Conservation (phyloP, 164 flowering plant genomes). For the Brasenia schreberi region DNA sequence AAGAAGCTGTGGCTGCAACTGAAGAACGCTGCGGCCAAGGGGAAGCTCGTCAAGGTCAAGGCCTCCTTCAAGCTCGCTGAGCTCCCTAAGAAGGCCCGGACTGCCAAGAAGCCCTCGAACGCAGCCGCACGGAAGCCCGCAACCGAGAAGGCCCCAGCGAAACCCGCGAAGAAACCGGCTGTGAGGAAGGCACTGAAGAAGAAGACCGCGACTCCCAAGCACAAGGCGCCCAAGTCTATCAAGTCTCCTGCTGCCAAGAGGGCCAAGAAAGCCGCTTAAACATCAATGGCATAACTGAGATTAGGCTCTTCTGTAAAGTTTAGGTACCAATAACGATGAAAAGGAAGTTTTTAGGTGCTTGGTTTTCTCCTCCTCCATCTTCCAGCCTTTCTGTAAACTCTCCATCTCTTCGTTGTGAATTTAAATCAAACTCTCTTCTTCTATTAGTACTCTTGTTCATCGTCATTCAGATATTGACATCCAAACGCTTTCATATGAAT, state of each 20-base stretch:
- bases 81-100: neutral
- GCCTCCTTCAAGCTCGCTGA: conserved; percentile 27
- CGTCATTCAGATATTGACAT: too few species aligned
- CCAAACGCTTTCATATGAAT: too few species aligned
- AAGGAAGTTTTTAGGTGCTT: neutral
- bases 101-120: neutral
- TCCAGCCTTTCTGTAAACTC: neutral
- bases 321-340: too few species aligned
- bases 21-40: conserved; percentile 25
- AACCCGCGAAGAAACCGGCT: neutral
- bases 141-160: neutral
- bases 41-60: conserved; percentile 29
- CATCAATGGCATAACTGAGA: neutral
- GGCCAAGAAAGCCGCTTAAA: neutral
- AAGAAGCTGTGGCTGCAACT: conserved; percentile 26
- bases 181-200: neutral
- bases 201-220: neutral
- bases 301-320: too few species aligned
- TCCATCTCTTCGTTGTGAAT: neutral
- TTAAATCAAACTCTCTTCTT: too few species aligned
- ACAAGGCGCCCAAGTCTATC: neutral
- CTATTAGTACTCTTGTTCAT: too few species aligned
- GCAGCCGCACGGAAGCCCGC: neutral
- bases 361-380: neutral
- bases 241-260: conserved; percentile 2